Evolutionary conservation across 495 filamentous ascomycete species (phyloP).

Genomic region (Venustampulla echinocandica): DNA sequence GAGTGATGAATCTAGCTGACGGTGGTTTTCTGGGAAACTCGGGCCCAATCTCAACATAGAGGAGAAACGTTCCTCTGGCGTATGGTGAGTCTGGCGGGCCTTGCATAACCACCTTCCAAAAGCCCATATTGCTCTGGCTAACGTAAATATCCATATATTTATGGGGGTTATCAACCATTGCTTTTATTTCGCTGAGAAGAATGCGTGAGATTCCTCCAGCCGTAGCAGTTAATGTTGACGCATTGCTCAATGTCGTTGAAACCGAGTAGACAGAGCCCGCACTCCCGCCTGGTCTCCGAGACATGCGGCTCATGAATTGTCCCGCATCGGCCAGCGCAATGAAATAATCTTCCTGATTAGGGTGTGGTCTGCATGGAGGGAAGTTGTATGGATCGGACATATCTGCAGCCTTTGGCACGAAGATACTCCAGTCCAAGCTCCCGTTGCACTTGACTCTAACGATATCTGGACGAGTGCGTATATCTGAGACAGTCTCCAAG

Average conservation of each 20-base stretch:
- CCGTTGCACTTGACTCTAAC: not conserved
- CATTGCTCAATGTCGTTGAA: constrained; percentile 4
- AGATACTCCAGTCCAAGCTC: not conserved
- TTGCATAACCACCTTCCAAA: constrained; percentile 23
- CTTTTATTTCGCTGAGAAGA: constrained; percentile 13
- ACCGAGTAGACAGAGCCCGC: constrained; percentile 4
- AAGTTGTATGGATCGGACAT: constrained; percentile 9
- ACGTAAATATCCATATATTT: constrained; percentile 19
- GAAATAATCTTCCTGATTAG: constrained; percentile 13
- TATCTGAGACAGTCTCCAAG: constrained; percentile 15
- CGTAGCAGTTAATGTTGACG: constrained; percentile 5
- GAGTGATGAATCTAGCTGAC: constrained; percentile 13
- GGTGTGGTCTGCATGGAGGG: constrained; percentile 11
- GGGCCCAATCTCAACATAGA: constrained; percentile 11
- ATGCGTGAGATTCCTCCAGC: constrained; percentile 7
- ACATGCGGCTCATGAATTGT: constrained; percentile 12
- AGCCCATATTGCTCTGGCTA: constrained; percentile 17
- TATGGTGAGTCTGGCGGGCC: constrained; percentile 14
- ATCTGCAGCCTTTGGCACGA: constrained; percentile 8
- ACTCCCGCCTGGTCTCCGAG: constrained; percentile 2
- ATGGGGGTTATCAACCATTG: constrained; percentile 17
- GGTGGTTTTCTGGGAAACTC: constrained; percentile 13
- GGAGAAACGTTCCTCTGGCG: constrained; percentile 8
- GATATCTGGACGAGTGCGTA: constrained; percentile 12
- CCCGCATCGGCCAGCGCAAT: constrained; percentile 12